These are phyloP conservation scores for Arabis hirsuta DNA, from an alignment of 345 rosid genomes.

Conservation along the genomic window DNA sequence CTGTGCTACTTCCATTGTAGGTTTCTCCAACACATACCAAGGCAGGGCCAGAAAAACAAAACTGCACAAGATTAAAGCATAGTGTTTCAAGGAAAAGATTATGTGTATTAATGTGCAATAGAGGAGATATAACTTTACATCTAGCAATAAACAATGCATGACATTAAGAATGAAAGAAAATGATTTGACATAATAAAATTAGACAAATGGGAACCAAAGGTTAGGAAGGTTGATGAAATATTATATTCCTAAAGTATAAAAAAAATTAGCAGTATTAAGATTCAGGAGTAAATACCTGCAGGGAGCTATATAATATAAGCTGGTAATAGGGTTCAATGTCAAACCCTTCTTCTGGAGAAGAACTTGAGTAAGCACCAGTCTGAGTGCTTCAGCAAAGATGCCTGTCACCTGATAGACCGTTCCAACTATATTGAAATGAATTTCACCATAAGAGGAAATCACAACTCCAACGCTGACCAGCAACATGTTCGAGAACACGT, in stretches of 20 bases:
- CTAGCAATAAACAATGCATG: background rate
- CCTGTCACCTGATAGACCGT: slow-evolving; percentile 94
- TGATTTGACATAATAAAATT: background rate
- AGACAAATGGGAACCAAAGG: slow-evolving; percentile 4
- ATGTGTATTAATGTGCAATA: background rate
- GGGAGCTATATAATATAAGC: slow-evolving; percentile 96
- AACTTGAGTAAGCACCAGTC: slow-evolving; percentile 96
- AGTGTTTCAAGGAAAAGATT: slow-evolving; percentile 5
- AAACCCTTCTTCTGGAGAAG: slow-evolving; percentile 94
- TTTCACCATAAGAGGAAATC: slow-evolving; percentile 94
- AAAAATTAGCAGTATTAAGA: slow-evolving; percentile 2
- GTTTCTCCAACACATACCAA: slow-evolving; percentile 91
- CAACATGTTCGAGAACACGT: slow-evolving; percentile 90
- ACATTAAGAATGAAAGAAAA: slow-evolving; percentile 15
- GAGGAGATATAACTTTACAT: slow-evolving; percentile 12
- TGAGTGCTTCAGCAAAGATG: slow-evolving; percentile 95
- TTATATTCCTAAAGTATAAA: background rate
- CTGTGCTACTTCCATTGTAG: slow-evolving; percentile 76
- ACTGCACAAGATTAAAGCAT: slow-evolving; percentile 55
- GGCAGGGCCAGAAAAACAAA: slow-evolving; percentile 89
- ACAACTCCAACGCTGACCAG: slow-evolving; percentile 96
- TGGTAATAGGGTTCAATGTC: slow-evolving; percentile 87
- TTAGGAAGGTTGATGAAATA: background rate
- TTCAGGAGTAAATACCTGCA: slow-evolving; percentile 70
- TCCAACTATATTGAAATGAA: slow-evolving; percentile 89